Percentiles rank a stretch among this genome's conserved stretches.
phyloP scores from a whole-genome alignment of 2,329 filamentous ascomycete genomes.

The Fusarium bulbicola region DNA sequence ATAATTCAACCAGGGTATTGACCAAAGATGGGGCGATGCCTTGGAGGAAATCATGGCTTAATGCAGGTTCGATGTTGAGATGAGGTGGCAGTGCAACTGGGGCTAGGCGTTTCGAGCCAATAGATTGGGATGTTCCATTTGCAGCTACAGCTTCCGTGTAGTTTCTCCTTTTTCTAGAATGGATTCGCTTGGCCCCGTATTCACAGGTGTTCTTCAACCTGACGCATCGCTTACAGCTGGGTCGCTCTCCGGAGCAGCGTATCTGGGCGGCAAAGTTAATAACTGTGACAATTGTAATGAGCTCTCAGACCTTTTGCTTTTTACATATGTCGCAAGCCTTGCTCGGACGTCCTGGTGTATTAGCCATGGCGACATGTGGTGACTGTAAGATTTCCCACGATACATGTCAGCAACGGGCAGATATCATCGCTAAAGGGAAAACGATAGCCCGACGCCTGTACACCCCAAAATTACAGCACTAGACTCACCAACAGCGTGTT shows the following conservation, averaged over 20 bases:
- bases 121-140: neutral
- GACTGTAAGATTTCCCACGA: neutral
- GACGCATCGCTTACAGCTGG: slow-evolving; percentile 27
- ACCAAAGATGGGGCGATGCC: neutral
- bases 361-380: neutral
- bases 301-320: slow-evolving; percentile 19
- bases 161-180: accelerated
- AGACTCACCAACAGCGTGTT: neutral
- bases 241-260: slow-evolving; percentile 29
- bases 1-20: neutral
- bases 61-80: accelerated
- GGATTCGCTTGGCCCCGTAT: neutral
- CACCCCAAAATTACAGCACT: accelerated
- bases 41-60: neutral
- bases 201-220: slow-evolving; percentile 2
- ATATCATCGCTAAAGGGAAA: neutral
- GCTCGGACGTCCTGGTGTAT: slow-evolving; percentile 13
- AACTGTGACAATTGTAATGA: too few relatives aligned
- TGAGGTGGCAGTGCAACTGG: accelerated
- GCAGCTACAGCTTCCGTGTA: accelerated
- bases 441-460: neutral
- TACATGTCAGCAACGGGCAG: neutral
- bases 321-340: slow-evolving; percentile 30
- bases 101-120: accelerated
- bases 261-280: slow-evolving; percentile 1